Percentiles rank a stretch among this genome's conserved stretches.
Evolutionary conservation across 257 asterid genomes (phyloP).

Genomic region (Jasminum sambac): DNA sequence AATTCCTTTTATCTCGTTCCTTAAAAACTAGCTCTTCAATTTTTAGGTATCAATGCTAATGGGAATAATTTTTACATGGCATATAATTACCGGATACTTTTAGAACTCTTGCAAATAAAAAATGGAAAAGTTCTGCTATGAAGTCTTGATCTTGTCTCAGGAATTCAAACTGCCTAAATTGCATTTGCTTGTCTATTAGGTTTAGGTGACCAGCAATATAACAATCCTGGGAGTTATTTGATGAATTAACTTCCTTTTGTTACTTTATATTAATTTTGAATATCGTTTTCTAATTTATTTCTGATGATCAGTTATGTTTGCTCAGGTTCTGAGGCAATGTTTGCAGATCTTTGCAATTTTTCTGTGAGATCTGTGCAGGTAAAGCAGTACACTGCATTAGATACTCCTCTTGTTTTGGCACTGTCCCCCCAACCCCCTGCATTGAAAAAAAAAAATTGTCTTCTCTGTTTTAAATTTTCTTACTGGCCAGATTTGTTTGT

Average conservation of each 20-base stretch:
- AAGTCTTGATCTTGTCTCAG: conserved; percentile 4
- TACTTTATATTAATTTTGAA: conserved; percentile 13
- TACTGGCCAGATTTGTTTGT: conserved; percentile 28
- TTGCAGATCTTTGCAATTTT: conserved; percentile 98
- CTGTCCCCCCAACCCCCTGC: not conserved
- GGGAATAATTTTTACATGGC: conserved; percentile 4
- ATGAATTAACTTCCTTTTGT: conserved; percentile 14
- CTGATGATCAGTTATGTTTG: conserved; percentile 51
- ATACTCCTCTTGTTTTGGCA: conserved; percentile 23
- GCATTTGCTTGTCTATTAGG: conserved; percentile 9
- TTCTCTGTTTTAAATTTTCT: conserved; percentile 25
- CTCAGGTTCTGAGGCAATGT: conserved; percentile 99
- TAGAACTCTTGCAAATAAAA: conserved; percentile 11
- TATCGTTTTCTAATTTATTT: conserved; percentile 24
- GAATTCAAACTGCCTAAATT: conserved; percentile 21
- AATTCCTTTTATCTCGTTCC: conserved; percentile 6
- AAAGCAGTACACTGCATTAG: conserved; percentile 24
- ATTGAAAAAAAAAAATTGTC: not conserved
- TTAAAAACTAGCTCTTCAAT: conserved; percentile 10
- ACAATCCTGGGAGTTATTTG: conserved; percentile 16
- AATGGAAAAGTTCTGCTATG: conserved; percentile 9
- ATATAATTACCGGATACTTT: conserved; percentile 8
- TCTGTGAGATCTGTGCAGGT: conserved; percentile 98
- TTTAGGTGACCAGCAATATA: conserved; percentile 12
- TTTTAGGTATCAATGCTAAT: conserved; percentile 12